phyloP scores from a whole-genome alignment of 768 basidiomycete genomes.

The Tricholoma sp. region DNA sequence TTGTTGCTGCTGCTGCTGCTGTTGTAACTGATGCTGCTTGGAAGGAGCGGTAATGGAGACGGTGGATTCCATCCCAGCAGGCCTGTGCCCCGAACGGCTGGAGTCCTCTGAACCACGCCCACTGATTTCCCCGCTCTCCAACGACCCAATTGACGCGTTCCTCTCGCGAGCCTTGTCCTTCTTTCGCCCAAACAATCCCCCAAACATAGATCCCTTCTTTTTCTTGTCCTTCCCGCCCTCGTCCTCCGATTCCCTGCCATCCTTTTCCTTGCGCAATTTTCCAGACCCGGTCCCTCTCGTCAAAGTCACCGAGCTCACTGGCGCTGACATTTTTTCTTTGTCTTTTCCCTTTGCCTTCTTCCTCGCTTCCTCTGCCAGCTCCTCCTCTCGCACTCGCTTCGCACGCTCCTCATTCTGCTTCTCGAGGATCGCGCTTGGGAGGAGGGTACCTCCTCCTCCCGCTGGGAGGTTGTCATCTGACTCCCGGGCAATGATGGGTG shows the following conservation, averaged over 20 bases:
- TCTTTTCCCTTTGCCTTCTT: slow-evolving; percentile 39
- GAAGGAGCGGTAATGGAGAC: slow-evolving; percentile 39
- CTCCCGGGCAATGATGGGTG: slow-evolving; percentile 71
- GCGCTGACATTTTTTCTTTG: slow-evolving; percentile 45
- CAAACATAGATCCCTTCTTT: slow-evolving; percentile 71
- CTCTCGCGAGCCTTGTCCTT: slow-evolving; percentile 71
- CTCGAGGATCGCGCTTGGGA: slow-evolving; percentile 25
- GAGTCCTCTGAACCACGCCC: slow-evolving; percentile 60
- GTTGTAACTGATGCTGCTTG: slow-evolving; percentile 44
- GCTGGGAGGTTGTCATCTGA: background rate
- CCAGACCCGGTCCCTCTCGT: slow-evolving; percentile 24
- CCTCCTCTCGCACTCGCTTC: slow-evolving; percentile 46
- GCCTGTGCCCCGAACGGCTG: slow-evolving; percentile 42
- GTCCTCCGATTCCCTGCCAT: slow-evolving; percentile 29
- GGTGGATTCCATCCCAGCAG: slow-evolving; percentile 25
- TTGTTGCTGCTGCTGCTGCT: slow-evolving; percentile 48
- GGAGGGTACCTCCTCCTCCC: slow-evolving; percentile 32
- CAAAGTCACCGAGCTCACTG: slow-evolving; percentile 38
- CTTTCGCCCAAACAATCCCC: slow-evolving; percentile 68
- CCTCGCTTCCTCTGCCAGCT: slow-evolving; percentile 30
- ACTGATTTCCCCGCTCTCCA: slow-evolving; percentile 45
- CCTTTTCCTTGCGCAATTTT: slow-evolving; percentile 38
- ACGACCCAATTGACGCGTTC: slow-evolving; percentile 38
- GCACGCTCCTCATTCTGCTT: slow-evolving; percentile 30
- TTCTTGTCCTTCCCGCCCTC: slow-evolving; percentile 46